Evolutionary conservation across 192 early-diverging fungal genomes (phyloP).

Genomic region (Linnemannia exigua): DNA sequence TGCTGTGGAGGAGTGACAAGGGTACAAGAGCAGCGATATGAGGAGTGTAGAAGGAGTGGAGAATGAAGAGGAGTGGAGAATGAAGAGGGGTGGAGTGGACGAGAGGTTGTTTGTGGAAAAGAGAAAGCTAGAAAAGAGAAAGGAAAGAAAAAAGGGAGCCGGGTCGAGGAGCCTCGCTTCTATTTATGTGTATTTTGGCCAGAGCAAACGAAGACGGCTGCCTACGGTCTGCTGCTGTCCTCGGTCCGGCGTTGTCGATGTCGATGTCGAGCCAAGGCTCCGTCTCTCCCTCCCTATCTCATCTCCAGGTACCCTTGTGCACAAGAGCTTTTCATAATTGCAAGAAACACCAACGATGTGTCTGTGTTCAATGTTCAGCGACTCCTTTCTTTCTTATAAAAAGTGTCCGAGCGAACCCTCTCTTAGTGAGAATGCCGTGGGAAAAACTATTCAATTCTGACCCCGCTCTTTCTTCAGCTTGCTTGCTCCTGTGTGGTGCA

Average conservation of each 20-base stretch:
- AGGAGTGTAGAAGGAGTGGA: neutral
- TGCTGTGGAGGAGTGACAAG: neutral
- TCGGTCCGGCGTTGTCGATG: neutral
- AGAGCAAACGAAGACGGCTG: neutral
- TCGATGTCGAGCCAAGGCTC: neutral
- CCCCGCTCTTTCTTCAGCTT: neutral
- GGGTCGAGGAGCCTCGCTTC: neutral
- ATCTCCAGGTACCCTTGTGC: neutral
- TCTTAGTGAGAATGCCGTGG: neutral
- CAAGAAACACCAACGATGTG: neutral
- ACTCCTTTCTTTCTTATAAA: neutral
- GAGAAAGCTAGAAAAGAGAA: neutral
- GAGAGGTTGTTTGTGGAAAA: neutral
- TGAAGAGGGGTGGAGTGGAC: neutral
- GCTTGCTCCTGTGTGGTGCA: neutral
- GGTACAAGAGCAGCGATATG: neutral
- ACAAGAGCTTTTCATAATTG: neutral
- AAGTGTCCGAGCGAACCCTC: neutral
- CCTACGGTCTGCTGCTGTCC: neutral
- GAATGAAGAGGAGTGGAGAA: constrained; percentile 8
- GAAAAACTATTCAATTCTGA: neutral
- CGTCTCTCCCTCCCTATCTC: neutral
- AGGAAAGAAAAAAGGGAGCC: neutral
- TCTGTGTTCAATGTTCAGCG: no score
- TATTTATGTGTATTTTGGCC: neutral